Base-by-base conservation (phyloP, 306 rosid genomes). In the Trichosanthes truncata region DNA sequence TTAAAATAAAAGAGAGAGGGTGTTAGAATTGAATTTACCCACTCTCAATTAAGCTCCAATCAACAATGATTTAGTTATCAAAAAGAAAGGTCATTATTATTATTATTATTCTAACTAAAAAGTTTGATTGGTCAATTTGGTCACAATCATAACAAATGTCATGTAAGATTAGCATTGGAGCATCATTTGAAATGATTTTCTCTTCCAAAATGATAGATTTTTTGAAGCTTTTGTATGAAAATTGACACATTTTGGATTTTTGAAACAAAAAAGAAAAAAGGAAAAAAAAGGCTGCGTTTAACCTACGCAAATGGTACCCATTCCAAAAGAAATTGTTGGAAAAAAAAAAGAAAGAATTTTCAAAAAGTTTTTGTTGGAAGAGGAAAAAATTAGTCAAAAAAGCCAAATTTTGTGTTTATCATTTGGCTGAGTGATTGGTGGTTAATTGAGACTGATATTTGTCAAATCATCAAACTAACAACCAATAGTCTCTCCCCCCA, bases 391-490 rank as follows among this genome's bases (percentile, higher is more conserved):
- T 20, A n/a, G 74, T 67, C 15, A 67, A 38, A 67, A 67, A 67
- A 67, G 74, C 74, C 31, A 20, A 67, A 67, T 0, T 40, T 63
- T 63, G 71, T 67, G 51, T 38, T 41, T 41, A 69, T 69, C 76
- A 12, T 69, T 69, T 11, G 36, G 11, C 9, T 23, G 55, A 73
- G 77, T 73, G 77, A 73, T 73, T 48, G 60, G 60, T 46, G 77
- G 59, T 73, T 73, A 68, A 68, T 68, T 68, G 33, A 11, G 74
- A 40, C 40, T 46, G 36, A 23, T 72, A 72, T 26, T 72, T 26
- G 77, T 69, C 77, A 29, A 73, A 73, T 73, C 60, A 6, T 40
- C 5, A 73, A 73, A 73, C 77, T 73, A 73, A 46, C 60, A 73
- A 73, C 77, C 25, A 73, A 45, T 73, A 14, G 40, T 46, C 25